Evolutionary conservation across 208 protist species (phyloP).

Genomic region (Trypanosoma congolense): DNA sequence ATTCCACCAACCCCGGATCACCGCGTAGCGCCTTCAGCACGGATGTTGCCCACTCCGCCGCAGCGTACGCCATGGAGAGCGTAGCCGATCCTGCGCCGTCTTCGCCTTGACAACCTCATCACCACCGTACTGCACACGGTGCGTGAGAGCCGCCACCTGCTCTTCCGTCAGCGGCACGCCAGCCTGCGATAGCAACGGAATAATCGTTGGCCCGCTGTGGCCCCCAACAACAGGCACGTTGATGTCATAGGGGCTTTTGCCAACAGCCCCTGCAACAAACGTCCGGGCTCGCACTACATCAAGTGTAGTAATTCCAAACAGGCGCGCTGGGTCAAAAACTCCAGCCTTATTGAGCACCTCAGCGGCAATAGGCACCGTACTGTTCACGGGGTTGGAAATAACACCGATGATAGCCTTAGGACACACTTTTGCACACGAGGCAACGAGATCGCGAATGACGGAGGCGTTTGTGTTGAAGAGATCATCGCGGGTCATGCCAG

Average conservation of each 20-base stretch:
- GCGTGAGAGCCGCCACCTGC: constrained; percentile 70
- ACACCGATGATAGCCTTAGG: constrained; percentile 91
- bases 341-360: constrained; percentile 87
- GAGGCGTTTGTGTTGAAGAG: constrained; percentile 94
- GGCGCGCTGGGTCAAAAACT: constrained; percentile 71
- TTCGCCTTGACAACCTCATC: constrained; percentile 88
- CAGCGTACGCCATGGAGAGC: constrained; percentile 58
- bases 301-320: constrained; percentile 92
- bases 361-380: constrained; percentile 91
- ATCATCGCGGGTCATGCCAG: constrained; percentile 95
- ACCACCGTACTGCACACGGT: constrained; percentile 81
- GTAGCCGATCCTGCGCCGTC: constrained; percentile 81
- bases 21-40: constrained; percentile 66
- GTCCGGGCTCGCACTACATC: constrained; percentile 86
- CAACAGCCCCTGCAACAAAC: constrained; percentile 66
- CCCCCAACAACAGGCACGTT: constrained; percentile 91
- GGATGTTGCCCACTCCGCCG: constrained; percentile 54
- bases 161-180: constrained; percentile 35
- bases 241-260: constrained; percentile 45
- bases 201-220: constrained; percentile 92
- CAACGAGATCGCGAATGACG: constrained; percentile 84
- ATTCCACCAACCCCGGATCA: constrained; percentile 56
- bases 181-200: constrained; percentile 87
- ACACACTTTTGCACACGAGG: constrained; percentile 70
- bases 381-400: constrained; percentile 95